Evolutionary conservation across 768 basidiomycete species (phyloP).

Genomic region (Krasilnikovozyma curviuscula): DNA sequence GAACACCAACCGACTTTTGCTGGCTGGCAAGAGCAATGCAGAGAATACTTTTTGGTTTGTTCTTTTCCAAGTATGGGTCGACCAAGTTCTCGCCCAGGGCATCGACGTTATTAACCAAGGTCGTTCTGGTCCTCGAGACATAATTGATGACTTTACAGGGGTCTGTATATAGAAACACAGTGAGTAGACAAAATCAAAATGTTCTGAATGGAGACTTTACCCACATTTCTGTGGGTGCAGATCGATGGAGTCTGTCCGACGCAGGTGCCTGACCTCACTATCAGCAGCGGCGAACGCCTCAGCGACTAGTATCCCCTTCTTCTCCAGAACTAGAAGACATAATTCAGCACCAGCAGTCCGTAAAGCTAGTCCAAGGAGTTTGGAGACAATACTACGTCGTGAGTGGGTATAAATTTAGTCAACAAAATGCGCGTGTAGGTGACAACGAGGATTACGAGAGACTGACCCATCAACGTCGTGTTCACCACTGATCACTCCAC

Average conservation of each 20-base stretch:
- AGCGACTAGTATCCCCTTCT: conserved; percentile 8
- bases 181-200: no score
- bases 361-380: conserved; percentile 11
- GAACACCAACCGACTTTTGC: no score
- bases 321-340: conserved; percentile 15
- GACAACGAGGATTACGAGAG: background rate
- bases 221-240: background rate
- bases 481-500: conserved; percentile 7
- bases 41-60: no score
- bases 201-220: no score
- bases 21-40: no score
- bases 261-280: conserved; percentile 9
- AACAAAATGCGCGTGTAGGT: background rate
- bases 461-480: conserved; percentile 9
- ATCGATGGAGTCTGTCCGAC: conserved; percentile 10
- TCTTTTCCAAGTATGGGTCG: no score
- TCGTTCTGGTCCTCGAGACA: conserved; percentile 8
- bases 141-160: conserved; percentile 13
- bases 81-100: no score
- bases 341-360: conserved; percentile 13
- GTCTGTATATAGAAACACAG: no score
- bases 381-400: conserved; percentile 15
- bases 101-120: no score
- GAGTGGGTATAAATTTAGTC: no score
- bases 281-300: conserved; percentile 10